Base-by-base conservation (phyloP, 2,329 filamentous ascomycete species). In the Stagonosporopsis cucurbitacearum region DNA sequence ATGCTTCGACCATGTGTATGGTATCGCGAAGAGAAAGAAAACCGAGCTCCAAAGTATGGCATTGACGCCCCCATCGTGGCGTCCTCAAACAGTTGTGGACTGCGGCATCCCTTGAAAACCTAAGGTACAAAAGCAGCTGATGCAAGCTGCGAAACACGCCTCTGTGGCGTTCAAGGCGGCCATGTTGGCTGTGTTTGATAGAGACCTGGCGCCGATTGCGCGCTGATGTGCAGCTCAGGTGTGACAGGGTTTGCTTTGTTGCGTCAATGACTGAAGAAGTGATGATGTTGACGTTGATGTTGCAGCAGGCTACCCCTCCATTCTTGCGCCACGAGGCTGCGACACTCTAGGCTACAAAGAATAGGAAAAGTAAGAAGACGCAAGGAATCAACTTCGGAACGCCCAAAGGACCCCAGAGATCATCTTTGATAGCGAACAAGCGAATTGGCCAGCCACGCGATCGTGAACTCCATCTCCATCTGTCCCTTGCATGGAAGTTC, bases 401-500 rank as follows among this genome's bases (percentile, higher is more conserved):
- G 9, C 39, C 28, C 7, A 3, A 9, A 9, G 17, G 22, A 4
- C 17, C 13, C n/a, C 4, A 8, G 9, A 22, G 35, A 22, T 8
- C 9, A 37, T 37, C 35, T 37, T 12, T 20, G 20, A 8, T 13
- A 44, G 11, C 11, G n/a, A 41, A n/a, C 28, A 47, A 17, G 28
- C 9, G 11, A 13, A 28, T 40, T 28, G 37, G 32, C 33, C 20
- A 8, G 41, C 37, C 37, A 37, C 47, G 42, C 46, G 30, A 50
- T 35, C 42, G 36, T 36, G 36, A 56, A 40, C 28, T 26, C 23
- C 22, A 37, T 42, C 36, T 25, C 23, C 40, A 26, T 36, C 23
- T 28, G 30, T 45, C 25, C 36, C 42, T 36, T 56, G 53, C 46
- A 50, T 42, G 26, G 40, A 12, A 28, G n/a, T n/a, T 22, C 9